phyloP scores from a whole-genome alignment of 2,329 filamentous ascomycete genomes.

The Aciculosporium take region DNA sequence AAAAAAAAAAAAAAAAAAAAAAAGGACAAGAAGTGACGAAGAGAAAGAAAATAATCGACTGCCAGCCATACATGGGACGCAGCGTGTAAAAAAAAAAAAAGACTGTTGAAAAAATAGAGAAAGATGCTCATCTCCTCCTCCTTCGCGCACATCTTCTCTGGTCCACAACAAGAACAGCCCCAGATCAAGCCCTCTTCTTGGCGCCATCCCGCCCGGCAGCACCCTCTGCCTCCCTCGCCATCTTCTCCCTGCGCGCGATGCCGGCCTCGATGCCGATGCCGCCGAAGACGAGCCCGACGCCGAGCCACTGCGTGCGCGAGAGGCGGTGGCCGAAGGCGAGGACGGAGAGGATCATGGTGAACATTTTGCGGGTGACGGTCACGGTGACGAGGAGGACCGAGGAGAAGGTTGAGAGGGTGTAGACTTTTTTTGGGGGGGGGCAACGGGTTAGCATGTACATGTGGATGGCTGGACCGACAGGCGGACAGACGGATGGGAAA shows the following conservation, averaged over 20 bases:
- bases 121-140: too few relatives aligned
- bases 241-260: constrained; percentile 71
- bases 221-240: constrained; percentile 54
- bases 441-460: constrained; percentile 10
- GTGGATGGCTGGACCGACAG: neutral
- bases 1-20: too few relatives aligned
- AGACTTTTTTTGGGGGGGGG: constrained; percentile 53
- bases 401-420: constrained; percentile 84
- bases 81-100: too few relatives aligned
- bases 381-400: constrained; percentile 88
- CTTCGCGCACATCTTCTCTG: too few relatives aligned
- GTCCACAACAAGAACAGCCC: too few relatives aligned
- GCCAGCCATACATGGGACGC: too few relatives aligned
- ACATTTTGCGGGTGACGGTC: constrained; percentile 95
- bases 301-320: constrained; percentile 81
- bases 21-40: too few relatives aligned
- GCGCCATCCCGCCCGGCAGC: constrained; percentile 13
- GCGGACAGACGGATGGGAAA: neutral
- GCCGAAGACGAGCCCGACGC: constrained; percentile 84
- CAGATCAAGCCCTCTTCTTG: constrained; percentile 21
- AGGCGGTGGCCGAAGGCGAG: constrained; percentile 86
- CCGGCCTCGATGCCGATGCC: constrained; percentile 83
- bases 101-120: too few relatives aligned
- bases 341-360: constrained; percentile 95
- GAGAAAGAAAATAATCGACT: too few relatives aligned